phyloP scores from a whole-genome alignment of 2,329 filamentous ascomycete genomes.

The Berkeleyomyces rouxiae region DNA sequence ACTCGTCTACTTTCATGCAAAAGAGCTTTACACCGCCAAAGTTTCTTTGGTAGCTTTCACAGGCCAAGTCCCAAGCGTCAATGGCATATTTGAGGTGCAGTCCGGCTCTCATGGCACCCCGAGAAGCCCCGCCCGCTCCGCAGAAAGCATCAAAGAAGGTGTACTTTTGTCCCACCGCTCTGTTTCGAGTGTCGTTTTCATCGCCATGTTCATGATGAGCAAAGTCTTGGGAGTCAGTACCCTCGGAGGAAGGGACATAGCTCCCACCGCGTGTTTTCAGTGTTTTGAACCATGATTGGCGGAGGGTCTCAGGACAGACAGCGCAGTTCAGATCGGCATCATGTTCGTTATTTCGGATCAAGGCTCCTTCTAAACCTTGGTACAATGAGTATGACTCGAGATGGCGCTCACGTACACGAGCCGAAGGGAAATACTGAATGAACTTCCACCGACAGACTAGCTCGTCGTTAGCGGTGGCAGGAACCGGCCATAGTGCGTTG shows the following conservation, averaged over 20 bases:
- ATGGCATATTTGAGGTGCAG: slow-evolving; percentile 44
- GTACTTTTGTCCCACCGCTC: slow-evolving; percentile 31
- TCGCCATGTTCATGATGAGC: not conserved
- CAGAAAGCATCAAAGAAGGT: slow-evolving; percentile 58
- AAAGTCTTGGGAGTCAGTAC: not conserved
- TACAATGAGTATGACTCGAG: slow-evolving; percentile 15
- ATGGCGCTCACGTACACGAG: slow-evolving; percentile 12
- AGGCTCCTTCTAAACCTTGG: slow-evolving; percentile 23
- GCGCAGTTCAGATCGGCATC: slow-evolving; percentile 19
- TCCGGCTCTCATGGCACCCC: slow-evolving; percentile 42
- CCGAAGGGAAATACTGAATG: slow-evolving; percentile 18
- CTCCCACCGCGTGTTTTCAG: slow-evolving; percentile 11
- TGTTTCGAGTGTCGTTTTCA: not conserved
- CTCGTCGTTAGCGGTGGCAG: slow-evolving; percentile 20
- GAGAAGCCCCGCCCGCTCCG: slow-evolving; percentile 54
- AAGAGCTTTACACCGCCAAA: slow-evolving; percentile 36
- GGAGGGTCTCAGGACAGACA: slow-evolving; percentile 19
- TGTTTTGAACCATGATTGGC: slow-evolving; percentile 20
- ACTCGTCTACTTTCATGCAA: slow-evolving; percentile 30
- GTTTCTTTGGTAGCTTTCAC: slow-evolving; percentile 40
- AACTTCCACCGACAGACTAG: slow-evolving; percentile 39
- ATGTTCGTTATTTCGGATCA: slow-evolving; percentile 20
- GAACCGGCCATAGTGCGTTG: slow-evolving; percentile 32
- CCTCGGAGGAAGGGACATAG: not conserved
- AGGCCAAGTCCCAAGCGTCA: slow-evolving; percentile 43